Evolutionary conservation across 192 early-diverging fungal genomes (phyloP).

Genomic region (Blastocladiella britannica): DNA sequence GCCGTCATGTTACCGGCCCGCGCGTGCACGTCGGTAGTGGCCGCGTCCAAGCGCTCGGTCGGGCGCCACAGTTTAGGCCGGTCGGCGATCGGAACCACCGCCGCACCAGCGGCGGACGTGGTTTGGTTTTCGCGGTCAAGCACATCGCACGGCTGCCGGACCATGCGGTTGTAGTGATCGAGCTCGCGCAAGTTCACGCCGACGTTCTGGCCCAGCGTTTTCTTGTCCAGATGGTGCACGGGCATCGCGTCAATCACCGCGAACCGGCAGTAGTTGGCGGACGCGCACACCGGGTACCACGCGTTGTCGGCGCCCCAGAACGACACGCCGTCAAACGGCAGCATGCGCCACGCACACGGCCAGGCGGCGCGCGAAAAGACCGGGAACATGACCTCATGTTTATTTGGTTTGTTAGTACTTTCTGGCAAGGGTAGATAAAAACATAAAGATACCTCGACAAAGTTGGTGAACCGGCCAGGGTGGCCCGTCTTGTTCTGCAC

Average conservation of each 20-base stretch:
- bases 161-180: not conserved
- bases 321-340: not conserved
- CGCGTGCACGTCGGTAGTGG: no score
- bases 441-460: not conserved
- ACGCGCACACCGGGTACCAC: not conserved
- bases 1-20: no score
- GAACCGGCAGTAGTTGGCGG: not conserved
- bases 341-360: not conserved
- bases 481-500: not conserved
- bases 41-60: no score
- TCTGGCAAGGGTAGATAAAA: no score
- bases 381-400: not conserved
- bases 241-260: not conserved
- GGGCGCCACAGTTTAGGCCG: no score
- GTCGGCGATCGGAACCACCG: no score
- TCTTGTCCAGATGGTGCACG: not conserved
- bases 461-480: not conserved
- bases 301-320: not conserved
- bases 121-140: no score
- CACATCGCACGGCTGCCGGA: not conserved
- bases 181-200: not conserved
- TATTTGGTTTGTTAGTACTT: no score
- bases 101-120: no score
- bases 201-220: not conserved
- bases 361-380: not conserved